Percentiles rank a stretch among this genome's conserved stretches.
Evolutionary conservation across 441 rosid species (phyloP).

Genomic region (Bocquillonia castaneifolia): DNA sequence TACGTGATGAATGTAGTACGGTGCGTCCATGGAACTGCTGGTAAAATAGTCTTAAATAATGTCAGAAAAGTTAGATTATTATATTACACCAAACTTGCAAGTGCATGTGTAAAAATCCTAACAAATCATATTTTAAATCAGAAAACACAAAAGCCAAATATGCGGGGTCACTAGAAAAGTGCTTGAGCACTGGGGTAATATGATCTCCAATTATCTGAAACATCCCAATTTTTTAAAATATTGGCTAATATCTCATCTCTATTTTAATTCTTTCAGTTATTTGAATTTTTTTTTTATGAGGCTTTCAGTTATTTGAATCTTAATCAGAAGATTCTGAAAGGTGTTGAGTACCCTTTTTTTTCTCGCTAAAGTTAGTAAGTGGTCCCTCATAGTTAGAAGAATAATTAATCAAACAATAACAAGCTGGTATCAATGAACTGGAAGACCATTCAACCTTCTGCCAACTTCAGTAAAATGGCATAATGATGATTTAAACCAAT

Average conservation of each 20-base stretch:
- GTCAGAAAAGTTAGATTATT: not conserved
- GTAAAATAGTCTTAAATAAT: not conserved
- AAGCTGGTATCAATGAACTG: not conserved
- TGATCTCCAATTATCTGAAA: not conserved
- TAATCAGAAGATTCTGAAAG: not conserved
- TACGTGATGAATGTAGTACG: not conserved
- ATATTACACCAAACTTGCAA: not conserved
- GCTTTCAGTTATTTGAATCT: not conserved
- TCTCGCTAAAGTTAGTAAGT: not conserved
- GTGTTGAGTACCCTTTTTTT: not conserved
- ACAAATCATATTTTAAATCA: not conserved
- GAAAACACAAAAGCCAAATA: not conserved
- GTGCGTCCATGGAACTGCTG: not conserved
- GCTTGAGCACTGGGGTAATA: not conserved
- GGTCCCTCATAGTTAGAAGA: not conserved
- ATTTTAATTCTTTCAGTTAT: too few species aligned
- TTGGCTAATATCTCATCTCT: too few species aligned
- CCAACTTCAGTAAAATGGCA: not conserved
- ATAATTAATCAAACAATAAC: not conserved
- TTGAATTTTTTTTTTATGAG: not conserved
- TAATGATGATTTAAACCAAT: slow-evolving; percentile 3
- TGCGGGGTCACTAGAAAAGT: not conserved
- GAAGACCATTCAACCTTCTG: not conserved
- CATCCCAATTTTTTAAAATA: not conserved
- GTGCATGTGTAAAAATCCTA: not conserved